A percentile compares a stretch with the other conserved stretches of the same genome.
Evolutionary conservation across 2,329 filamentous ascomycete genomes (phyloP).

Genomic region (Ciborinia camelliae): DNA sequence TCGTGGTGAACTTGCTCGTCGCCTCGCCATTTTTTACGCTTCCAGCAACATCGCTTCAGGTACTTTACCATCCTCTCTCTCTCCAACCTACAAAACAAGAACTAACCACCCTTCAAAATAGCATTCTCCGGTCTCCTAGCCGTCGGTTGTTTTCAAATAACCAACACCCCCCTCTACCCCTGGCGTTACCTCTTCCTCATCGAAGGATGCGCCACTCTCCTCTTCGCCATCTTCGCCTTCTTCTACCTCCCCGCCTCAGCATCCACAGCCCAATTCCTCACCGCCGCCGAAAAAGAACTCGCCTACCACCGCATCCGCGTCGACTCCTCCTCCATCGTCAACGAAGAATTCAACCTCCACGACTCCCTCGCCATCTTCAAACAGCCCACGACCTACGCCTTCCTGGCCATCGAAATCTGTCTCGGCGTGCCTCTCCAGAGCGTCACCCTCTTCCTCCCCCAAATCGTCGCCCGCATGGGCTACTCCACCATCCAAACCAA

Average conservation of each 20-base stretch:
- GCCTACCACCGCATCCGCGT: conserved; percentile 38
- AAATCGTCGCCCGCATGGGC: conserved; percentile 51
- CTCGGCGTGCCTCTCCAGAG: conserved; percentile 58
- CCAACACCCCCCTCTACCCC: conserved; percentile 45
- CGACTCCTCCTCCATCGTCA: conserved; percentile 63
- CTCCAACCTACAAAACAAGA: background rate
- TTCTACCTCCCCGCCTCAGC: conserved; percentile 40
- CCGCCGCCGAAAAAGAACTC: conserved; percentile 35
- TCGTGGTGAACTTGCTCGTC: conserved; percentile 65
- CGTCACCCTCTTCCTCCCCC: conserved; percentile 53
- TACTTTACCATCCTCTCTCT: background rate
- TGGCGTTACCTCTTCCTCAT: conserved; percentile 54
- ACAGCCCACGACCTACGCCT: conserved; percentile 43
- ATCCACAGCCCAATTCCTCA: conserved; percentile 35
- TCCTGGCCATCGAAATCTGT: conserved; percentile 54
- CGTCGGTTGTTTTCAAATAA: conserved; percentile 50
- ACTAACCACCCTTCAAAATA: background rate
- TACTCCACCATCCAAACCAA: conserved; percentile 61
- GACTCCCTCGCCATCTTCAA: conserved; percentile 52
- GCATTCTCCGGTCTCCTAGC: conserved; percentile 50
- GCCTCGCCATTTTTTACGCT: conserved; percentile 67
- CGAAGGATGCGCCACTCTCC: conserved; percentile 34
- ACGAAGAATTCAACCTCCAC: conserved; percentile 49
- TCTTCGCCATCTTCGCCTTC: conserved; percentile 38
- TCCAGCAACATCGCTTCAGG: background rate